Base-by-base conservation (phyloP, 495 filamentous ascomycete genomes). In the Aspergillus incahuasiensis region DNA sequence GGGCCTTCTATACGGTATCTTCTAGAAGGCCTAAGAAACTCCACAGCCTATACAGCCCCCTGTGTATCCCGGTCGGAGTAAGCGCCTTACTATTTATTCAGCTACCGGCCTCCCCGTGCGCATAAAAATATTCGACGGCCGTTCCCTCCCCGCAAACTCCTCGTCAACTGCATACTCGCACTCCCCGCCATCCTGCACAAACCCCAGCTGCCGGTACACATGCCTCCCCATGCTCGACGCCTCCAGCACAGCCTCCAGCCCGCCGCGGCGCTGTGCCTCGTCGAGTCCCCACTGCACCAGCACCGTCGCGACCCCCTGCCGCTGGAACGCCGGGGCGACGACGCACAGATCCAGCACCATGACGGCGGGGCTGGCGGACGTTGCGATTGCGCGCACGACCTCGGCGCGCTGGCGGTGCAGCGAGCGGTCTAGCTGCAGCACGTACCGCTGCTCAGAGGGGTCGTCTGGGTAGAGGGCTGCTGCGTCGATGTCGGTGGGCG, bases 211-310 rank as follows among this genome's bases (percentile, higher is more conserved):
- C 16, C 48, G 38, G 46, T 77, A 77, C 1, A 72, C 73, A 57
- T 68, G 62, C 15, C 74, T 59, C 13, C 74, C 74, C 72, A 76
- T 75, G 8, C 58, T 66, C 6, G 74, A 77, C 22, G 67, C 74
- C 50, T 77, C 74, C 18, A 68, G 63, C 8, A 65, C 63, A 15
- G 63, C 62, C 48, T 77, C 69, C 22, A 70, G 52, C n/a, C 63
- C 63, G 3, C 74, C 73, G 7, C 74, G 63, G 28, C 65, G 57
- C 38, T 56, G 56, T 7, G 73, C 69, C 52, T 75, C 74, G 13
- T 63, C 63, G 12, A 77, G 61, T 4, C 74, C 74, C 73, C 73
- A 75, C 48, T 70, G 58, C 6, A 74, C 74, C 34, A 77, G 40
- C 21, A 55, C 63, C 9, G 49, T 53, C 24, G 74, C 74, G 35